phyloP scores from a whole-genome alignment of 2,329 filamentous ascomycete genomes.

The Phaeophleospora eucalypticola region DNA sequence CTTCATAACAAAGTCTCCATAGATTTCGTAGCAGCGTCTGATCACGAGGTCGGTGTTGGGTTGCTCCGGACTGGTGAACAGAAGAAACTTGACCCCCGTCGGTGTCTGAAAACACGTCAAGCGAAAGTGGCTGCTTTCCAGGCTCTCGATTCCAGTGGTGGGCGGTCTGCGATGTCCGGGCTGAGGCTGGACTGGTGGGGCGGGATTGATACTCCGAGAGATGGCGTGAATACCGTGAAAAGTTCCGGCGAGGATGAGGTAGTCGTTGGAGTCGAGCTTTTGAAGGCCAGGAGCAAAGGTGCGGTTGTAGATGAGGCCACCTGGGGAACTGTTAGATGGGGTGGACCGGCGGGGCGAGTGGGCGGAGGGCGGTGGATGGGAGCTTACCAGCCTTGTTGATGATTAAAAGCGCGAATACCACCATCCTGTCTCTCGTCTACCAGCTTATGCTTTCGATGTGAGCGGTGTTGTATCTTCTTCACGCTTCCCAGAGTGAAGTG shows the following conservation, averaged over 20 bases:
- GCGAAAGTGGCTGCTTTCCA: slow-evolving; percentile 91
- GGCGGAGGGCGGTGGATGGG: background rate
- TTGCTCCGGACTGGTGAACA: slow-evolving; percentile 89
- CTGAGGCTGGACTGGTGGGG: slow-evolving; percentile 34
- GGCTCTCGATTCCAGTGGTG: slow-evolving; percentile 78
- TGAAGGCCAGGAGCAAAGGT: slow-evolving; percentile 84
- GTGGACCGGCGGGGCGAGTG: background rate
- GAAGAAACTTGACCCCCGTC: slow-evolving; percentile 90
- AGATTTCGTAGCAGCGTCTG: slow-evolving; percentile 85
- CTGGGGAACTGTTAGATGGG: slow-evolving; percentile 9
- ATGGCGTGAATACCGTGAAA: slow-evolving; percentile 80
- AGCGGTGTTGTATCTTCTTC: too few species aligned
- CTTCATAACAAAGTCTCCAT: slow-evolving; percentile 98
- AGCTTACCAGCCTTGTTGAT: slow-evolving; percentile 94
- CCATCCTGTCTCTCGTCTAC: slow-evolving; percentile 55
- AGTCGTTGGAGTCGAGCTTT: slow-evolving; percentile 91
- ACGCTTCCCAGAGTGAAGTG: too few species aligned
- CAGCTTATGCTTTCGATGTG: too few species aligned
- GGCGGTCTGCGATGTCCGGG: slow-evolving; percentile 44
- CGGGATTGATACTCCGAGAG: slow-evolving; percentile 49
- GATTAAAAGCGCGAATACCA: slow-evolving; percentile 89
- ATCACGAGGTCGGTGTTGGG: slow-evolving; percentile 81
- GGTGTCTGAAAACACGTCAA: slow-evolving; percentile 94
- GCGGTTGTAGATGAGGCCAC: slow-evolving; percentile 88
- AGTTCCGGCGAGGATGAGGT: slow-evolving; percentile 91